These are phyloP conservation scores for Kluyveromyces lactis DNA, from an alignment of 805 yeast species.

Conservation along the genomic window DNA sequence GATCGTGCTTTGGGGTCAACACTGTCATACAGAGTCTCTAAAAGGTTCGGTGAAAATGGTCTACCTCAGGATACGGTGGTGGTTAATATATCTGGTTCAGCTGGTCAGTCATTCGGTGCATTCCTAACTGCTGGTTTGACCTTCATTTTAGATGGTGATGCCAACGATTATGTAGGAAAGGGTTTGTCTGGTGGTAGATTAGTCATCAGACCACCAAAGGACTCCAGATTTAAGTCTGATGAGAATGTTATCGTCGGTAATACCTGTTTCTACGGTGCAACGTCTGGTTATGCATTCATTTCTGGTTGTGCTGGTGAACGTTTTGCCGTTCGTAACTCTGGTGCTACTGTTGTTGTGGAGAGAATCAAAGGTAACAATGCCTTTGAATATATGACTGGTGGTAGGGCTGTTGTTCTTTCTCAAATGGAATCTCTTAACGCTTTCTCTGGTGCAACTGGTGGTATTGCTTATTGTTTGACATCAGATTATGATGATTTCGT, in stretches of 20 bases:
- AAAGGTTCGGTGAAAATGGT: slow-evolving; percentile 86
- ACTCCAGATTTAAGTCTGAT: slow-evolving; percentile 79
- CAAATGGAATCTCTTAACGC: slow-evolving; percentile 82
- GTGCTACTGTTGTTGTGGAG: slow-evolving; percentile 94
- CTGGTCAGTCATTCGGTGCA: slow-evolving; percentile 99
- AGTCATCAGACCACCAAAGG: slow-evolving; percentile 84
- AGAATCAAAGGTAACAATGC: slow-evolving; percentile 95
- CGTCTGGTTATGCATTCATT: slow-evolving; percentile 87
- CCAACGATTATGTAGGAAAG: slow-evolving; percentile 96
- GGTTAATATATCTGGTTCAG: slow-evolving; percentile 84
- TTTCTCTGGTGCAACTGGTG: slow-evolving; percentile 97
- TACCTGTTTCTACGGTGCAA: slow-evolving; percentile 97
- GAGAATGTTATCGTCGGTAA: slow-evolving; percentile 96
- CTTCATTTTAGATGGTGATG: slow-evolving; percentile 91
- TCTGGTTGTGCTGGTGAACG: slow-evolving; percentile 98
- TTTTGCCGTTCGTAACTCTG: slow-evolving; percentile 97
- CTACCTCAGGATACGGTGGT: slow-evolving; percentile 95
- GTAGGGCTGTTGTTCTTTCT: slow-evolving; percentile 90
- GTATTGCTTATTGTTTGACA: slow-evolving; percentile 93
- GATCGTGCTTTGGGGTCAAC: slow-evolving; percentile 97
- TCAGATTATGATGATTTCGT: slow-evolving; percentile 83
- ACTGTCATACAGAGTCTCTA: slow-evolving; percentile 86
- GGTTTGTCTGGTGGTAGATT: slow-evolving; percentile 94
- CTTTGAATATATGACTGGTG: slow-evolving; percentile 99
- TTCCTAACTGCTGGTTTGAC: slow-evolving; percentile 95